Evolutionary conservation across 73 alveolate species (phyloP), one percentile per base, ranked within the genome.

Genomic region (Effrenium voratum): DNA sequence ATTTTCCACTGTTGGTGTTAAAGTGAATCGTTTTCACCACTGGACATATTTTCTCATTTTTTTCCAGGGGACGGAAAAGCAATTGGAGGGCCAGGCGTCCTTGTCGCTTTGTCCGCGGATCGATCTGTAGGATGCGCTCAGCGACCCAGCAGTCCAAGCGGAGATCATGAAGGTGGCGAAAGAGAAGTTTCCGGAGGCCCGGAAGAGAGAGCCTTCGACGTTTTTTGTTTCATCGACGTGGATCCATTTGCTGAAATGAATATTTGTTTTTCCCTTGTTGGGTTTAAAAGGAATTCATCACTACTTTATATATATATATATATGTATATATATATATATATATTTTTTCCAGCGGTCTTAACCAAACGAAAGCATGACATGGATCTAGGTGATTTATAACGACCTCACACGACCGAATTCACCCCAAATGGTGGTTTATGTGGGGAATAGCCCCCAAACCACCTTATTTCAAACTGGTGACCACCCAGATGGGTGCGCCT

Each of bases 101-200:
- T 34, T n/a, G 63, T n/a, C 80, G 12, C n/a, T 63, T 5, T 5
- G 13, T 44, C 70, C 15, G 36, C 3, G 28, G 43, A 12, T 47
- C 72, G 26, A 26, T 19, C 5, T 24, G 45, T 45, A 87, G 95
- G 95, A 87, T 63, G 95, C 95, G 28, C 84, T 87, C 52, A 87
- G 72, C 84, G 95, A 87, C 26, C 95, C 95, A 60, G 95, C 95
- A 0, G 95, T 87, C 24, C 95, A 87, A 66, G 95, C 95, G 28
- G 85, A 87, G 49, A 87, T 87, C 79, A 12, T 87, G 55, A 87
- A 87, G 41, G 95, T 87, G 40, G 95, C 95, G 49, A 30, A 87
- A 50, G 95, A 87, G 68, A 87, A 87, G 26, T 87, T 87, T 47
- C 95, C 95, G n/a, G 85, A 87, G 95, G 95, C 43, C 68, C 93